Evolutionary conservation across 352 stramenopile species (phyloP).

Genomic region (Phytophthora foliorum): DNA sequence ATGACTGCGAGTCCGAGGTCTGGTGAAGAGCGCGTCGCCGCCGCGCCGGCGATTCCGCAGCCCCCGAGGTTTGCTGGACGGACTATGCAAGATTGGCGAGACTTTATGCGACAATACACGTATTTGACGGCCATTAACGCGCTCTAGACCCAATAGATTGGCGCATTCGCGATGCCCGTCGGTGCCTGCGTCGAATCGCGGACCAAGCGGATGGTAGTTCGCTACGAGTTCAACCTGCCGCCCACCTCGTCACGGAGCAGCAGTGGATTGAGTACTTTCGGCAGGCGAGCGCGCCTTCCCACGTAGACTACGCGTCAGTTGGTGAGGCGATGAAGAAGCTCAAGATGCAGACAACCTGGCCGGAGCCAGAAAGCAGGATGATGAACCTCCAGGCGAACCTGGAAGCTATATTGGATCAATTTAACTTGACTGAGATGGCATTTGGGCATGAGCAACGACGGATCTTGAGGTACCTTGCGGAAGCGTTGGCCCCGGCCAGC

Average conservation of each 20-base stretch:
- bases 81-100: not conserved
- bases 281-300: too few relatives aligned
- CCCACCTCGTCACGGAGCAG: not conserved
- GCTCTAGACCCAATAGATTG: too few relatives aligned
- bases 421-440: not conserved
- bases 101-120: too few relatives aligned
- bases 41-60: not conserved
- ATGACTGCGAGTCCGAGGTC: too few relatives aligned
- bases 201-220: not conserved
- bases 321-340: slow-evolving; percentile 19
- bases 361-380: slow-evolving; percentile 7
- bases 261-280: not conserved
- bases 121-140: too few relatives aligned
- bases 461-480: too few relatives aligned
- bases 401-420: slow-evolving; percentile 13
- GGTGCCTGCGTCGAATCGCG: not conserved
- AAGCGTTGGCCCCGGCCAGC: too few relatives aligned
- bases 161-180: not conserved
- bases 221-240: not conserved
- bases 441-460: not conserved
- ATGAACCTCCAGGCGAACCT: slow-evolving; percentile 8
- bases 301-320: not conserved
- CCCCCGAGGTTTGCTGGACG: not conserved
- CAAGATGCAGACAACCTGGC: slow-evolving; percentile 6
- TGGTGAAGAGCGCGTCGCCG: not conserved